phyloP scores from a whole-genome alignment of 1,284 basidiomycete species.

The Athelia psychrophila region DNA sequence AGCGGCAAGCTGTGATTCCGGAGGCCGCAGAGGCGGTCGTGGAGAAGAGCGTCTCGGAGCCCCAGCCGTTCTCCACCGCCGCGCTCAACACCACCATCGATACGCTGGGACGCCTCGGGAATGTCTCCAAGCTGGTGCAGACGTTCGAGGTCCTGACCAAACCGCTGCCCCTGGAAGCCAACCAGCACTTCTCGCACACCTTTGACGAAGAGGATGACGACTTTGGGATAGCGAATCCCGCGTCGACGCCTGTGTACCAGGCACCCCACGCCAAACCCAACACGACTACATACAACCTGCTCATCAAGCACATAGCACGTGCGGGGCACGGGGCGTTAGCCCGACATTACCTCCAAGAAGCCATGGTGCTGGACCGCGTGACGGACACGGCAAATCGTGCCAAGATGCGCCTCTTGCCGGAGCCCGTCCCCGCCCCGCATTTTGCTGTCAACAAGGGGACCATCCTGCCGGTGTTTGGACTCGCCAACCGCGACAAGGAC shows the following conservation, averaged over 20 bases:
- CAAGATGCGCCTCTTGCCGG: constrained; percentile 16
- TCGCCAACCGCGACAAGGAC: constrained; percentile 56
- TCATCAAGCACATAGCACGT: constrained; percentile 54
- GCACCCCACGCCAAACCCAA: constrained; percentile 61
- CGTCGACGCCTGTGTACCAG: constrained; percentile 30
- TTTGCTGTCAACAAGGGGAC: constrained; percentile 52
- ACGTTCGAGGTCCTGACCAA: constrained; percentile 74
- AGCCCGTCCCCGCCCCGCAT: constrained; percentile 43
- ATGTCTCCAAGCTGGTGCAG: constrained; percentile 65
- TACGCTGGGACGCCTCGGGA: constrained; percentile 54
- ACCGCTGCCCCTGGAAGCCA: constrained; percentile 51
- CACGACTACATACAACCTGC: constrained; percentile 59
- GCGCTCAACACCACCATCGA: constrained; percentile 72
- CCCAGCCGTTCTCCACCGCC: constrained; percentile 56
- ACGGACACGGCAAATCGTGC: constrained; percentile 28
- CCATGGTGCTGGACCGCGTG: constrained; percentile 45
- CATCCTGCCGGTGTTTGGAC: constrained; percentile 52
- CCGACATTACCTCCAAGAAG: constrained; percentile 69
- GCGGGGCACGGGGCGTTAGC: constrained; percentile 48
- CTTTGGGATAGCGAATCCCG: constrained; percentile 42
- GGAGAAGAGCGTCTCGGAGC: constrained; percentile 20
- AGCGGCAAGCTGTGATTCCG: constrained; percentile 16
- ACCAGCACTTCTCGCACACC: constrained; percentile 41
- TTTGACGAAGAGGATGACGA: constrained; percentile 73
- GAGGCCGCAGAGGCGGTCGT: constrained; percentile 9